A percentile compares a stretch with the other conserved stretches of the same genome.
These are phyloP conservation scores for Epichloe uncinata DNA, from an alignment of 2,329 filamentous ascomycete genomes.

Conservation along the genomic window DNA sequence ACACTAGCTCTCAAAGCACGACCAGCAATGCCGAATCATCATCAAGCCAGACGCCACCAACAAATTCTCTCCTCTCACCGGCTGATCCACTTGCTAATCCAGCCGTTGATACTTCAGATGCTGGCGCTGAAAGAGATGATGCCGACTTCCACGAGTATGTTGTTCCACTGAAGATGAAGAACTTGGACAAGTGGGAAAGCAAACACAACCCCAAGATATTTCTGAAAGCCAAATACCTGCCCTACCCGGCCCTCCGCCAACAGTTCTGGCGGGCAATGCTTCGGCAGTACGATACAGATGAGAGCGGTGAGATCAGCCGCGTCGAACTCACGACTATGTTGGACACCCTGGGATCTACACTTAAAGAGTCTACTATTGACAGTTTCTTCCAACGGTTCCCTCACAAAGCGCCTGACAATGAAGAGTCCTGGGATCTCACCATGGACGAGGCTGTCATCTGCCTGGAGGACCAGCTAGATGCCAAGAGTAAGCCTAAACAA, in stretches of 20 bases:
- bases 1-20: conserved; percentile 25
- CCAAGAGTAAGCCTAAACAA: conserved; percentile 36
- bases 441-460: conserved; percentile 91
- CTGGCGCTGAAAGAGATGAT: conserved; percentile 31
- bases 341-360: conserved; percentile 83
- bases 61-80: conserved; percentile 24
- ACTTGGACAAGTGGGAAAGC: conserved; percentile 87
- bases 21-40: conserved; percentile 7
- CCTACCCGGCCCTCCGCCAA: conserved; percentile 81
- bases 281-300: conserved; percentile 90
- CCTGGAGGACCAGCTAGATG: conserved; percentile 74
- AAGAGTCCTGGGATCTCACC: conserved; percentile 52
- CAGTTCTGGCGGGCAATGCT: conserved; percentile 98
- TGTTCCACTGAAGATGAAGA: conserved; percentile 77
- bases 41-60: conserved; percentile 13
- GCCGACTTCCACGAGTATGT: conserved; percentile 58
- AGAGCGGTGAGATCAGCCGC: conserved; percentile 85
- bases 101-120: conserved; percentile 19
- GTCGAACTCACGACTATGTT: conserved; percentile 96
- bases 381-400: conserved; percentile 78
- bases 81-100: conserved; percentile 23
- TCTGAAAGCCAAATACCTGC: conserved; percentile 85
- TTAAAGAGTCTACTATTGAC: conserved; percentile 89
- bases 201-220: conserved; percentile 78
- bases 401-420: conserved; percentile 34